Conservation (phyloP, 306 rosid species). For the Datisca glomerata region DNA sequence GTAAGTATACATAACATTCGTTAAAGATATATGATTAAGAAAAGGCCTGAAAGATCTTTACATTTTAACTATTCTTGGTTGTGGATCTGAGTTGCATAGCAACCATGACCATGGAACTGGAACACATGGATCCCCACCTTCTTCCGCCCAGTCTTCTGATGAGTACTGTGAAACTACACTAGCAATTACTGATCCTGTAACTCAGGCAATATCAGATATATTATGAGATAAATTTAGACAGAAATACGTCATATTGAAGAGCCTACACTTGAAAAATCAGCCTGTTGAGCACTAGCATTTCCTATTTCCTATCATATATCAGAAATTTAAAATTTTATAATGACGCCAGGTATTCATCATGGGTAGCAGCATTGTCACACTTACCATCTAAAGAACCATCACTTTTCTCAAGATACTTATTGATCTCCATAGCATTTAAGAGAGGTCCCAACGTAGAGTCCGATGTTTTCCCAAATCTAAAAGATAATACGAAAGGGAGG, state of each 20-base stretch:
- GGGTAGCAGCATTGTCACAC: slow-evolving; percentile 7
- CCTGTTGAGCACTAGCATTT: not conserved
- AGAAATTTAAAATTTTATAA: not conserved
- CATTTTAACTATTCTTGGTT: slow-evolving; percentile 74
- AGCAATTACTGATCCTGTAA: slow-evolving; percentile 53
- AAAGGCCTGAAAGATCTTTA: slow-evolving; percentile 21
- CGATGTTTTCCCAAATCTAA: slow-evolving; percentile 62
- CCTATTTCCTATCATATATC: not conserved
- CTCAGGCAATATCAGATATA: slow-evolving; percentile 20
- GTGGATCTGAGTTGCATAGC: slow-evolving; percentile 66
- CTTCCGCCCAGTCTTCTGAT: slow-evolving; percentile 57
- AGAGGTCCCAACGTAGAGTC: slow-evolving; percentile 88
- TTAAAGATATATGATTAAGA: not conserved
- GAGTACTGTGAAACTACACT: slow-evolving; percentile 49
- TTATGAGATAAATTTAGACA: not conserved
- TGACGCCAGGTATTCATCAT: slow-evolving; percentile 1
- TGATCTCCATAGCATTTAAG: slow-evolving; percentile 90
- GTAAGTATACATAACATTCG: too few species aligned
- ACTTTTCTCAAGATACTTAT: slow-evolving; percentile 61
- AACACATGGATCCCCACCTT: slow-evolving; percentile 95
- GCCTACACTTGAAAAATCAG: not conserved
- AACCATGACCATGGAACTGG: slow-evolving; percentile 99
- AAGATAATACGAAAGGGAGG: slow-evolving; percentile 71
- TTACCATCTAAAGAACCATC: slow-evolving; percentile 81
- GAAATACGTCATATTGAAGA: not conserved